Evolutionary conservation across 2,329 filamentous ascomycete species (phyloP).

Genomic region (Xylaria polymorpha): DNA sequence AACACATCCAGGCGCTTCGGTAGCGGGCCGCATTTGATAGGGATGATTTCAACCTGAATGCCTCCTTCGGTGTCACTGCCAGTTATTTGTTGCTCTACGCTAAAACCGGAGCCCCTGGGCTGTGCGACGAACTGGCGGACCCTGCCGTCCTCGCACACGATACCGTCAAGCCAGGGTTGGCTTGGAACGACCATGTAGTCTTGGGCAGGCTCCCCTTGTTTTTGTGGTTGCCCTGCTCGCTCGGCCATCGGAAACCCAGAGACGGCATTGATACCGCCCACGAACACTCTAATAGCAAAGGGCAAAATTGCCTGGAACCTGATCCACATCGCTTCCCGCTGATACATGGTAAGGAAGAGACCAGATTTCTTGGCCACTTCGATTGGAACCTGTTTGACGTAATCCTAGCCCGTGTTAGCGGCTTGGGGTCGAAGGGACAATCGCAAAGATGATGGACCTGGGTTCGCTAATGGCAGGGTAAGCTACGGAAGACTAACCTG

Average conservation of each 20-base stretch:
- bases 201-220: slow-evolving; percentile 28
- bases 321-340: slow-evolving; percentile 55
- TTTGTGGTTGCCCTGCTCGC: background rate
- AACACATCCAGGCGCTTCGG: background rate
- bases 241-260: slow-evolving; percentile 43
- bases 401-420: slow-evolving; percentile 1
- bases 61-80: slow-evolving; percentile 54
- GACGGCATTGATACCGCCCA: slow-evolving; percentile 54
- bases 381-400: slow-evolving; percentile 5
- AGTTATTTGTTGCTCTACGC: slow-evolving; percentile 58
- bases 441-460: background rate
- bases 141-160: slow-evolving; percentile 49
- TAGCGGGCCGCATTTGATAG: slow-evolving; percentile 28
- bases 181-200: slow-evolving; percentile 51
- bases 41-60: slow-evolving; percentile 58
- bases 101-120: slow-evolving; percentile 54
- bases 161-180: slow-evolving; percentile 55
- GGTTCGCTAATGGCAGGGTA: background rate
- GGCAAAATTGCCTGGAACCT: slow-evolving; percentile 47
- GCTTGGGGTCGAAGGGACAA: background rate
- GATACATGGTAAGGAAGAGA: slow-evolving; percentile 33
- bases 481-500: background rate
- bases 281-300: slow-evolving; percentile 51
- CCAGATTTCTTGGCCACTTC: slow-evolving; percentile 16
- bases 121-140: slow-evolving; percentile 61